Conservation (phyloP, 768 basidiomycete species). For the Mycena pura region DNA sequence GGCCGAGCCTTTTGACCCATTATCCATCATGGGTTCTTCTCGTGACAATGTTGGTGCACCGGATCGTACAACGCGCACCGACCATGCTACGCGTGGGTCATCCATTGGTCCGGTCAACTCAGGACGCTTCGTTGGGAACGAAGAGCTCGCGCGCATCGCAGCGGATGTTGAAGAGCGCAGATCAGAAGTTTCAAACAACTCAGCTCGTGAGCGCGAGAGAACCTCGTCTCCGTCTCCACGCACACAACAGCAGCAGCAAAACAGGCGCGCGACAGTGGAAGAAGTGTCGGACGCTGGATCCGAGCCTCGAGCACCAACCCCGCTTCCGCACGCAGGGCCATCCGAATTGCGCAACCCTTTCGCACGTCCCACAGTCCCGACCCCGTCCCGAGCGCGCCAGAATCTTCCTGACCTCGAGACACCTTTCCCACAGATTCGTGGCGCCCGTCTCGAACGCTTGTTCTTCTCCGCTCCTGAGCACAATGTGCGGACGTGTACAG, state of each 20-base stretch:
- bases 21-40: slow-evolving; percentile 40
- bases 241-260: slow-evolving; percentile 4
- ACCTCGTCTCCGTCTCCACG: slow-evolving; percentile 16
- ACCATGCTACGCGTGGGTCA: slow-evolving; percentile 60
- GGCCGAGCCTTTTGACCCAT: slow-evolving; percentile 45
- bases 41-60: slow-evolving; percentile 26
- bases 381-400: slow-evolving; percentile 21
- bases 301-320: slow-evolving; percentile 13
- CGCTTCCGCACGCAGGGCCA: slow-evolving; percentile 19
- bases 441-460: slow-evolving; percentile 75
- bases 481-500: slow-evolving; percentile 69
- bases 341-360: slow-evolving; percentile 9
- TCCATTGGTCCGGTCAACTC: slow-evolving; percentile 30
- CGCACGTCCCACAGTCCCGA: slow-evolving; percentile 10
- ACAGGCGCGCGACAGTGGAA: slow-evolving; percentile 17
- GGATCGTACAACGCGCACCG: slow-evolving; percentile 60
- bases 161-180: slow-evolving; percentile 73
- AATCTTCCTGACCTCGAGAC: slow-evolving; percentile 42
- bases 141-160: slow-evolving; percentile 68
- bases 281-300: slow-evolving; percentile 23
- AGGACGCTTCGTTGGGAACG: slow-evolving; percentile 56
- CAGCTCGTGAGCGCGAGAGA: slow-evolving; percentile 11
- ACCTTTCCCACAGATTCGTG: slow-evolving; percentile 86
- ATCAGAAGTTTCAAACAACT: slow-evolving; percentile 44
- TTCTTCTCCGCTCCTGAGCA: slow-evolving; percentile 86